These are phyloP conservation scores for Cordyceps javanica DNA, from an alignment of 2,329 filamentous ascomycete genomes.

Conservation along the genomic window DNA sequence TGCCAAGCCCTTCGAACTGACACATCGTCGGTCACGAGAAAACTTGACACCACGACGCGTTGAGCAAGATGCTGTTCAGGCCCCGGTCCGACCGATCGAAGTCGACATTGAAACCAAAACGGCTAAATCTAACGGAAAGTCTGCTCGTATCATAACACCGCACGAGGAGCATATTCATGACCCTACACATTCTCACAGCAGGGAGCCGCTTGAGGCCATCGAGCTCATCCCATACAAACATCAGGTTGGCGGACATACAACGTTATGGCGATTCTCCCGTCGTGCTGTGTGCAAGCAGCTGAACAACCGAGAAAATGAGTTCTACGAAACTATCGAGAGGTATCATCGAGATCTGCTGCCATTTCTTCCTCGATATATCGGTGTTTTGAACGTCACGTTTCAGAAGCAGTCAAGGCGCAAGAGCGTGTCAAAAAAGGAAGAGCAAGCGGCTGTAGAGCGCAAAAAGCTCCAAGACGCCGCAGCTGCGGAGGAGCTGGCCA, in stretches of 20 bases:
- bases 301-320: conserved; percentile 97
- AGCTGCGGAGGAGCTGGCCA: conserved; percentile 14
- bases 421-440: conserved; percentile 47
- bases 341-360: conserved; percentile 83
- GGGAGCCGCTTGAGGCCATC: conserved; percentile 75
- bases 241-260: conserved; percentile 95
- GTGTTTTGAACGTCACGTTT: conserved; percentile 92
- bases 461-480: conserved; percentile 29
- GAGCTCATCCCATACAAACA: conserved; percentile 96
- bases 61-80: conserved; percentile 12
- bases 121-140: conserved; percentile 23
- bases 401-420: conserved; percentile 71
- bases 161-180: conserved; percentile 46
- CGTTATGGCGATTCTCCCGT: conserved; percentile 90
- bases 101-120: conserved; percentile 36
- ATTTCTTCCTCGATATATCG: conserved; percentile 94
- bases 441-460: conserved; percentile 30
- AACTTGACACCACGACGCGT: background rate
- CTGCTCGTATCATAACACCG: conserved; percentile 33
- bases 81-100: conserved; percentile 34
- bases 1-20: conserved; percentile 15
- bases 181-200: conserved; percentile 40
- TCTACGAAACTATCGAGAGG: conserved; percentile 93
- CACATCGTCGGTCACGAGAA: conserved; percentile 11
- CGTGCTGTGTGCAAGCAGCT: conserved; percentile 96